Evolutionary conservation across 257 asterid species (phyloP).

Genomic region (Capsicum chinense): DNA sequence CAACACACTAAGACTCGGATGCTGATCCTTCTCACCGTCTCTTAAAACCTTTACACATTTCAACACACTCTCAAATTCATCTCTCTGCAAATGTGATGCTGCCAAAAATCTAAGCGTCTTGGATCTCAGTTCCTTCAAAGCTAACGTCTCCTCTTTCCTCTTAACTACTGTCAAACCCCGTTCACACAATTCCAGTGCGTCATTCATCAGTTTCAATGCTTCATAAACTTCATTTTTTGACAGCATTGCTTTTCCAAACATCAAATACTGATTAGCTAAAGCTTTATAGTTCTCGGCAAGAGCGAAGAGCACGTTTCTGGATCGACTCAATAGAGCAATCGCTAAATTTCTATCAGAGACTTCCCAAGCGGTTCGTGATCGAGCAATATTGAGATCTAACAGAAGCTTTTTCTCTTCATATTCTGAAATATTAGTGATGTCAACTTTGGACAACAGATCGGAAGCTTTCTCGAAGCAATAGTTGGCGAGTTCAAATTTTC

Average conservation of each 20-base stretch:
- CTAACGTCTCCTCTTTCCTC: conserved; percentile 66
- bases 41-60: conserved; percentile 89
- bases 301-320: conserved; percentile 75
- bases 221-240: conserved; percentile 62
- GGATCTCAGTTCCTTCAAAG: conserved; percentile 79
- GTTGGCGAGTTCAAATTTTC: conserved; percentile 64
- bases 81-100: conserved; percentile 86
- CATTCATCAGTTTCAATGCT: conserved; percentile 85
- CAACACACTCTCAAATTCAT: conserved; percentile 88
- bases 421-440: conserved; percentile 51
- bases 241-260: conserved; percentile 69
- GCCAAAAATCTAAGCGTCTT: conserved; percentile 88
- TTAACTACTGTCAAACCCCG: conserved; percentile 89
- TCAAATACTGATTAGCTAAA: conserved; percentile 81
- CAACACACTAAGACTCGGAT: conserved; percentile 91
- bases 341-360: conserved; percentile 74
- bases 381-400: conserved; percentile 72
- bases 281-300: conserved; percentile 58
- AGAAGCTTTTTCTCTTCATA: conserved; percentile 69
- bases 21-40: conserved; percentile 76
- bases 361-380: conserved; percentile 91
- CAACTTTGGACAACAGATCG: conserved; percentile 69
- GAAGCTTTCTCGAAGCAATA: conserved; percentile 92
- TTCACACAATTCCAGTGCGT: conserved; percentile 87
- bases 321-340: conserved; percentile 69